Conservation (phyloP, 352 stramenopile genomes). For the Lagenidium giganteum region DNA sequence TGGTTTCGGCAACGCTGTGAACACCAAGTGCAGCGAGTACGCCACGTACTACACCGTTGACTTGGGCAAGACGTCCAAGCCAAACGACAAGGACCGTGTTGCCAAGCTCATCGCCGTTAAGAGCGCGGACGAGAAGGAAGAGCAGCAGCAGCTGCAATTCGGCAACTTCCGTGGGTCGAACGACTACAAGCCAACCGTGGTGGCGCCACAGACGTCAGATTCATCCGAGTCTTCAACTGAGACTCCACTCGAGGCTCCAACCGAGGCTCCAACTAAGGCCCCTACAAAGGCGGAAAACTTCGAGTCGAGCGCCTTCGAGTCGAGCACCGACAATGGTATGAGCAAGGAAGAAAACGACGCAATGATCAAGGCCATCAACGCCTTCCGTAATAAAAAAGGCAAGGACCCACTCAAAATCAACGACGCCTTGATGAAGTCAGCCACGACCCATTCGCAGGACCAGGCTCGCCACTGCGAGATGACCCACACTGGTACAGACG, state of each 20-base stretch:
- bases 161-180: no score
- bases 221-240: no score
- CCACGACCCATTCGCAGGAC: constrained; percentile 19
- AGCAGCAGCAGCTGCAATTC: no score
- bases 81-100: no score
- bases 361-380: constrained; percentile 50
- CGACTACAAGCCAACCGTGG: no score
- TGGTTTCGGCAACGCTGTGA: constrained; percentile 15
- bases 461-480: constrained; percentile 16
- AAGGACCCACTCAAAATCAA: constrained; percentile 5
- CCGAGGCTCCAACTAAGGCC: neutral
- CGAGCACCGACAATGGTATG: no score
- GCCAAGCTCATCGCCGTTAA: no score
- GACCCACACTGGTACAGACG: constrained; percentile 12
- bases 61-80: constrained; percentile 16
- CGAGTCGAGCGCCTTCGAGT: no score
- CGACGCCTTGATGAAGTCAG: constrained; percentile 12
- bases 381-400: constrained; percentile 34
- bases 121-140: no score
- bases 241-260: neutral
- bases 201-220: no score
- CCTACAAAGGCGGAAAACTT: neutral
- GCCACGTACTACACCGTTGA: constrained; percentile 21
- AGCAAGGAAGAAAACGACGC: no score
- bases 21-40: constrained; percentile 10